Conservation (phyloP, 352 stramenopile genomes). For the Globisporangium parvum region DNA sequence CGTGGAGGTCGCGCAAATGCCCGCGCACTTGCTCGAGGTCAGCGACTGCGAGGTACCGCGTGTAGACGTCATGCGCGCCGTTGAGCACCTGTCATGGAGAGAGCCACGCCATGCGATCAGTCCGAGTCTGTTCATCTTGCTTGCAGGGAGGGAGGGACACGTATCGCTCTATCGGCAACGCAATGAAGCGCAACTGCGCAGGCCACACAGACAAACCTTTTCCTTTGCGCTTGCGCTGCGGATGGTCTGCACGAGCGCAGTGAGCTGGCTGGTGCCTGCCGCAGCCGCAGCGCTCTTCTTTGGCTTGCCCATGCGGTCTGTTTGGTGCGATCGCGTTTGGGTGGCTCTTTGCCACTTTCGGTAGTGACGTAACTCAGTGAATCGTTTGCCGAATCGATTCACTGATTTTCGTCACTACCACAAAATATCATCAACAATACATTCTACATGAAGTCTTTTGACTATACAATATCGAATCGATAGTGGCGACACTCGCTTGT, state of each 20-base stretch:
- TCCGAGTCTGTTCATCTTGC: too few species aligned
- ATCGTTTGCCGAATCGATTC: not conserved
- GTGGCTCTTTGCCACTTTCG: not conserved
- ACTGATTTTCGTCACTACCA: not conserved
- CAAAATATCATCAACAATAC: too few species aligned
- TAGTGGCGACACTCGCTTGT: too few species aligned
- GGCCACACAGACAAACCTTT: not conserved
- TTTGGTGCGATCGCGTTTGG: not conserved
- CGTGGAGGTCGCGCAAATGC: conserved; percentile 23
- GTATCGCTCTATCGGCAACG: too few species aligned
- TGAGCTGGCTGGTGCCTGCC: not conserved
- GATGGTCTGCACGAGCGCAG: not conserved
- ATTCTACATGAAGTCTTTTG: too few species aligned
- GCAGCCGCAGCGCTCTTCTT: not conserved
- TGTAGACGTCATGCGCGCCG: conserved; percentile 30
- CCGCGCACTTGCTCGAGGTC: conserved; percentile 15
- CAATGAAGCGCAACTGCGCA: too few species aligned
- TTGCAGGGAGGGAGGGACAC: too few species aligned
- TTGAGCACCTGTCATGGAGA: conserved; percentile 9
- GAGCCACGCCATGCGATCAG: too few species aligned
- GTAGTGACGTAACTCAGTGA: not conserved
- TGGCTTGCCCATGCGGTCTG: not conserved
- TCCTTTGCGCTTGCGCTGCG: not conserved
- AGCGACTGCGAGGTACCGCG: conserved; percentile 17
- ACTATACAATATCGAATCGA: too few species aligned